Evolutionary conservation across 163 green algal species (phyloP), one percentile per base, ranked within the genome.

Genomic region (Chlamydomonas reinhardtii): DNA sequence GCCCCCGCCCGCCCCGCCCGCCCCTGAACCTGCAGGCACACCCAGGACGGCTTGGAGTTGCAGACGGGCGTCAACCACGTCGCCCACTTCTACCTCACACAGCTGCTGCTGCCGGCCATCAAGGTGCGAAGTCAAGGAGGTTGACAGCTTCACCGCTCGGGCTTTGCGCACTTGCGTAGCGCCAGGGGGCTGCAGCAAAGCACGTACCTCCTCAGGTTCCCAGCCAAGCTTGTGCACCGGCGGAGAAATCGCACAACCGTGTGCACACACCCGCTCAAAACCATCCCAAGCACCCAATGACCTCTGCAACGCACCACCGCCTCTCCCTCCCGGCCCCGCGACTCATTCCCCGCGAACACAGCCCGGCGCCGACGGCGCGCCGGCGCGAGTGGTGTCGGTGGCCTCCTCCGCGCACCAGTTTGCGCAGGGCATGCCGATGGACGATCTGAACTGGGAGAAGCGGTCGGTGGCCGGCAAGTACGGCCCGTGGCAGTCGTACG

Each of bases 31-130:
- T 48, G 17, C 25, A 87, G 89, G 52, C 79, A 75, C 37, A 97
- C 94, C 4, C 90, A 86, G 29, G 91, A 98, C 37, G 94, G 94
- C 27, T 93, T 97, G 79, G 95, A 98, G 91, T 82, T 95, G 75
- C 94, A 96, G 82, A 88, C 97, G 39, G 94, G 90, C 16, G 89
- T 90, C 25, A 97, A 97, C 76, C 94, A 97, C 79, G 65, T 97
- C 24, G 92, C 90, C 3, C 94, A 96, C 85, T 91, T 94, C 15
- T 65, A 91, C 27, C 90, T 97, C 2, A 94, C 89, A 15, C 35
- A 83, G 27, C 66, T 89, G 39, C 89, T 97, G 74, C 84, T 95
- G 76, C 87, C 89, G 24, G 73, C 94, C 65, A 77, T 97, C 39
- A 76, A 35, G 48, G 76, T 43, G 17, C 20, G 27, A 62, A n/a